phyloP scores from a whole-genome alignment of 2,329 filamentous ascomycete species.

The Aciculosporium take region DNA sequence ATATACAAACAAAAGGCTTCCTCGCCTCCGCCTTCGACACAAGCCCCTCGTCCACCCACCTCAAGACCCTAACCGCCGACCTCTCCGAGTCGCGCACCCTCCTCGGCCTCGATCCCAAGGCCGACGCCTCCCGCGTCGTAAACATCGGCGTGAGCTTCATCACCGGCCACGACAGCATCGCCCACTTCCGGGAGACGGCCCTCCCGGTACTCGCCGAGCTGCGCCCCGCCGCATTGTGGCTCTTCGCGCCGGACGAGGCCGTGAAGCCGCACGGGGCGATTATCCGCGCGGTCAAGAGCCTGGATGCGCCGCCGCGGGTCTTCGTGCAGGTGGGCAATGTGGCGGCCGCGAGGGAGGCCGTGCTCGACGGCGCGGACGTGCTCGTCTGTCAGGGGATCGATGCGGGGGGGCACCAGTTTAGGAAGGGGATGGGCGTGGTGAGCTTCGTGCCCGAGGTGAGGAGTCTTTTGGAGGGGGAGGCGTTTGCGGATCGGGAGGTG shows the following conservation, averaged over 20 bases:
- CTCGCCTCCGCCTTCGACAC: conserved; percentile 19
- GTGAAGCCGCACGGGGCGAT: conserved; percentile 23
- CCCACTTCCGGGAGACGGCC: conserved; percentile 26
- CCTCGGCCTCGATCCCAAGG: conserved; percentile 9
- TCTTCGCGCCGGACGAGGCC: conserved; percentile 44
- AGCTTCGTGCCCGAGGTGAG: conserved; percentile 43
- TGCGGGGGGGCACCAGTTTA: conserved; percentile 49
- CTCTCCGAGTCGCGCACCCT: conserved; percentile 17
- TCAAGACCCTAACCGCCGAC: conserved; percentile 19
- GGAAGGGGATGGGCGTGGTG: conserved; percentile 37
- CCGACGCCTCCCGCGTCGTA: conserved; percentile 25
- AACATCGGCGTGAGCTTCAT: conserved; percentile 45
- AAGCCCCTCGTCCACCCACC: conserved; percentile 15
- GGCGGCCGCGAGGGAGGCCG: conserved; percentile 34
- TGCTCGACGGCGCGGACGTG: conserved; percentile 37
- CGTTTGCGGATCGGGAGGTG: conserved; percentile 19
- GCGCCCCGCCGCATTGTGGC: conserved; percentile 47
- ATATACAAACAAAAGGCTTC: conserved; percentile 14
- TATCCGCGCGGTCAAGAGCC: conserved; percentile 19
- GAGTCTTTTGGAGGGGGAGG: conserved; percentile 28
- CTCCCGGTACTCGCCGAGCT: conserved; percentile 37
- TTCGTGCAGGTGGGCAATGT: conserved; percentile 51
- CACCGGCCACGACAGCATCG: conserved; percentile 32
- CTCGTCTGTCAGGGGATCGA: conserved; percentile 49
- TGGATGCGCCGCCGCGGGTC: conserved; percentile 27